Base-by-base conservation (phyloP, 2,329 filamentous ascomycete species). In the Fusarium xyrophilum region DNA sequence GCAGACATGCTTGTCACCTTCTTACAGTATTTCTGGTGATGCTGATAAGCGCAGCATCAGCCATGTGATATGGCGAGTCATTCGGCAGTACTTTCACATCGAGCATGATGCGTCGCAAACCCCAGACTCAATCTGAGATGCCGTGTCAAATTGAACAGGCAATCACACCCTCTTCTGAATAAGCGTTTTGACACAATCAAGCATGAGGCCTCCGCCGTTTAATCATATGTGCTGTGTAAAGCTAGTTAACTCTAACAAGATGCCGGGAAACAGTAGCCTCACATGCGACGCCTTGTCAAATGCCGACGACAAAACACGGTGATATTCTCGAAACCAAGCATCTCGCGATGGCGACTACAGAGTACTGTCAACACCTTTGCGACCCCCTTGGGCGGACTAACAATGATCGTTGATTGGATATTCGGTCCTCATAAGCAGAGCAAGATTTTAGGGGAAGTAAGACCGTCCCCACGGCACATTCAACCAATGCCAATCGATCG, bases 401-500 rank as follows among this genome's bases (percentile, higher is more conserved):
- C 28, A 23, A 43, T 42, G 46, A 43, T 52, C 25, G 53, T 56
- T 53, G 58, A 63, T 57, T 59, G 54, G 59, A 17, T 19, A 63
- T 53, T 48, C 55, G 42, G 27, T 56, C 51, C 46, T 72, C 56
- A 54, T 51, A 61, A 60, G 17, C 36, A 44, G 48, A 44, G 48
- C 57, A 63, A 68, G 64, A 72, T 70, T 65, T 50, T 46, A 52
- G 56, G 63, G 58, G n/a, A n/a, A n/a, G 67, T 43, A 65, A 58
- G 56, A 54, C 46, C n/a, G 50, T 60, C 69, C 63, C 64, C 52
- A 66, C 61, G 48, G 35, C 43, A 35, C 43, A 63, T 59, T 55
- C 60, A 60, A 44, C 63, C 56, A 63, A 65, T 53, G 62, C 65
- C 69, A 68, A 52, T 51, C 67, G 72, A 74, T 74, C 70, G 70